Evolutionary conservation across 2,329 filamentous ascomycete genomes (phyloP).

Genomic region (Epichloe festucae): DNA sequence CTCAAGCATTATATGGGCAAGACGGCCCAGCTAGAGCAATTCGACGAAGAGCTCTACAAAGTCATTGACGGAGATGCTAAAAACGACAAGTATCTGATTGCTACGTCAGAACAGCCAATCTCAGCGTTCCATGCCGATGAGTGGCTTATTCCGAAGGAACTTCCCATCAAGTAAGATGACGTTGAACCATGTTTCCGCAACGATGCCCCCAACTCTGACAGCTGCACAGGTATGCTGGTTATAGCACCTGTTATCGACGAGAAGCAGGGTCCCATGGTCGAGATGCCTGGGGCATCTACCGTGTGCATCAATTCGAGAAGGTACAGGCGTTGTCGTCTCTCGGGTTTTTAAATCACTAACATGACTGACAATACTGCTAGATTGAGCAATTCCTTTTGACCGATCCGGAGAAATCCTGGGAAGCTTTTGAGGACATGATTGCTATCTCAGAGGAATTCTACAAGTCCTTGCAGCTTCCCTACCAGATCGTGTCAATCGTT

Average conservation of each 20-base stretch:
- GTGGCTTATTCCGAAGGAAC: constrained; percentile 73
- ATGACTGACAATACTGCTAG: constrained; percentile 9
- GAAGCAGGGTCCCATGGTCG: constrained; percentile 78
- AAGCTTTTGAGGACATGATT: constrained; percentile 91
- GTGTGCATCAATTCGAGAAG: constrained; percentile 97
- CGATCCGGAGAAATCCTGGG: constrained; percentile 84
- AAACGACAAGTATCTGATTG: constrained; percentile 69
- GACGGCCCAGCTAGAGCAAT: constrained; percentile 92
- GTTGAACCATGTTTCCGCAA: background rate
- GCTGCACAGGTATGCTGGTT: constrained; percentile 71
- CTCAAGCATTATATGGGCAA: constrained; percentile 92
- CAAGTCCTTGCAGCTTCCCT: constrained; percentile 75
- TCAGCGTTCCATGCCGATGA: constrained; percentile 87
- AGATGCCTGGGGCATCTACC: constrained; percentile 96
- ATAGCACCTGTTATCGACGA: constrained; percentile 89
- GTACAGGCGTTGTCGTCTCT: constrained; percentile 21
- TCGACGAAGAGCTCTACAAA: constrained; percentile 97
- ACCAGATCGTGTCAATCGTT: constrained; percentile 86
- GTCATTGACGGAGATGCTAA: constrained; percentile 77
- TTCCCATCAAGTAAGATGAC: constrained; percentile 63
- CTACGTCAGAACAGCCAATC: constrained; percentile 88
- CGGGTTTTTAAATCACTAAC: background rate
- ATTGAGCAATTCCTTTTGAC: constrained; percentile 70
- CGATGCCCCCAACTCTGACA: background rate
- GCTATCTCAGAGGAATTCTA: constrained; percentile 87